Evolutionary conservation across 2,329 filamentous ascomycete genomes (phyloP).

Genomic region (Diaporthe sp.): DNA sequence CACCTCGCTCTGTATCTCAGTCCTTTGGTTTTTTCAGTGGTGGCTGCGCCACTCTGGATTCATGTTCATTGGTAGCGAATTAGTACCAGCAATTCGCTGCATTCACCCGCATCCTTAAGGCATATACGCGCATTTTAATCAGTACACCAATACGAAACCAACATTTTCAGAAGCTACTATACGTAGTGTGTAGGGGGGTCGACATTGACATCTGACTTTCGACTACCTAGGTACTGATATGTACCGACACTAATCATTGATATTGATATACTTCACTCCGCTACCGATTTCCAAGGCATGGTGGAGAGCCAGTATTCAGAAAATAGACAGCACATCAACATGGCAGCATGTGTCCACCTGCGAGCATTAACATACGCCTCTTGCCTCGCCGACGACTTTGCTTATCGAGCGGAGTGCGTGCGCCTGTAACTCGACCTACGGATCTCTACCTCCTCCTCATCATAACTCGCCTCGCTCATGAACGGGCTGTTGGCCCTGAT

Average conservation of each 20-base stretch:
- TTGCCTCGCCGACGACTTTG: too few species aligned
- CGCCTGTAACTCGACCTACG: conserved; percentile 5
- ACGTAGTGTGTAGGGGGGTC: rapidly evolving
- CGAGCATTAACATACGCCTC: not conserved
- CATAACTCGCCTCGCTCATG: conserved; percentile 48
- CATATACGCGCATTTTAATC: not conserved
- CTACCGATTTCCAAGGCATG: not conserved
- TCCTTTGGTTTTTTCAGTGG: not conserved
- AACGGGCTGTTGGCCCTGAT: conserved; percentile 73
- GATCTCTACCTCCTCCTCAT: conserved; percentile 12
- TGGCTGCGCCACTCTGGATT: not conserved
- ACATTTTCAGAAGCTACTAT: not conserved
- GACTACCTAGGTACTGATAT: too few species aligned
- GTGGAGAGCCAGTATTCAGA: not conserved
- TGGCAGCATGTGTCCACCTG: not conserved
- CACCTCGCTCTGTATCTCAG: not conserved
- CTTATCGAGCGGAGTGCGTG: not conserved
- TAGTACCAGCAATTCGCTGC: not conserved
- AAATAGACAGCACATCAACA: not conserved
- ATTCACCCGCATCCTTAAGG: not conserved
- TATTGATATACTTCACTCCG: not conserved
- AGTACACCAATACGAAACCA: not conserved
- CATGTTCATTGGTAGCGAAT: not conserved
- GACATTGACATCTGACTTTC: not conserved
- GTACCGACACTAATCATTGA: too few species aligned